phyloP scores from a whole-genome alignment of 257 asterid species.

The Misopates orontium region DNA sequence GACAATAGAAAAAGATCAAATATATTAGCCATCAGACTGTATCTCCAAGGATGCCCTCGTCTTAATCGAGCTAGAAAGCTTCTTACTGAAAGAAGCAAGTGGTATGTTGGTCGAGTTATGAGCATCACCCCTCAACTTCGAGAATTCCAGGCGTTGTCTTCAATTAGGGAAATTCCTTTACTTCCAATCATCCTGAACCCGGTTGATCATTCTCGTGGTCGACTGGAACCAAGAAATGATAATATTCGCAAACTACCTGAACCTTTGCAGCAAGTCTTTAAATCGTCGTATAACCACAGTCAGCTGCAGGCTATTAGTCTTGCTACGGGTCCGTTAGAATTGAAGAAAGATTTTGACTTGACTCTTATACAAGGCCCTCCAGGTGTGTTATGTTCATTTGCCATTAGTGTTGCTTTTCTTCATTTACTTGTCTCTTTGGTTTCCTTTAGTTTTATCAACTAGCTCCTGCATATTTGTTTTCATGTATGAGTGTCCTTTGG shows the following conservation, averaged over 20 bases:
- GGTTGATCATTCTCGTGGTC: slow-evolving; percentile 44
- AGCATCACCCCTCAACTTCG: slow-evolving; percentile 96
- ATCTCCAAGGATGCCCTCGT: slow-evolving; percentile 83
- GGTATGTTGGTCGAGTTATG: slow-evolving; percentile 84
- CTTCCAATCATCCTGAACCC: slow-evolving; percentile 89
- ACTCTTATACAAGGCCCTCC: slow-evolving; percentile 99
- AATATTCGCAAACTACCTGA: slow-evolving; percentile 56
- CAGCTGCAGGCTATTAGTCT: slow-evolving; percentile 86
- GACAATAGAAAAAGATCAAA: slow-evolving; percentile 69
- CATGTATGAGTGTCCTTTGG: slow-evolving; percentile 25
- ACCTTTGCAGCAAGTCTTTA: slow-evolving; percentile 66
- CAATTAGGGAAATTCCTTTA: slow-evolving; percentile 83
- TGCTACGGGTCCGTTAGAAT: slow-evolving; percentile 68
- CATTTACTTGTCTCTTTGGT: slow-evolving; percentile 4
- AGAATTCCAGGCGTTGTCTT: slow-evolving; percentile 95
- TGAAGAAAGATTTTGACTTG: slow-evolving; percentile 61
- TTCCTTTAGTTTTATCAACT: slow-evolving; percentile 14
- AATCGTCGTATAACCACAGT: slow-evolving; percentile 73
- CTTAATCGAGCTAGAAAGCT: slow-evolving; percentile 75
- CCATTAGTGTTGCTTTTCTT: background rate
- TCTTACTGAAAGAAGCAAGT: slow-evolving; percentile 88
- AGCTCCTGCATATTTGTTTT: slow-evolving; percentile 20
- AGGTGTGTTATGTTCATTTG: slow-evolving; percentile 52
- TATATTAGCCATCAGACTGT: slow-evolving; percentile 67
- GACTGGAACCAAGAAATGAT: slow-evolving; percentile 41